phyloP scores from a whole-genome alignment of 2,329 filamentous ascomycete species.

The Ambrosiella xylebori region DNA sequence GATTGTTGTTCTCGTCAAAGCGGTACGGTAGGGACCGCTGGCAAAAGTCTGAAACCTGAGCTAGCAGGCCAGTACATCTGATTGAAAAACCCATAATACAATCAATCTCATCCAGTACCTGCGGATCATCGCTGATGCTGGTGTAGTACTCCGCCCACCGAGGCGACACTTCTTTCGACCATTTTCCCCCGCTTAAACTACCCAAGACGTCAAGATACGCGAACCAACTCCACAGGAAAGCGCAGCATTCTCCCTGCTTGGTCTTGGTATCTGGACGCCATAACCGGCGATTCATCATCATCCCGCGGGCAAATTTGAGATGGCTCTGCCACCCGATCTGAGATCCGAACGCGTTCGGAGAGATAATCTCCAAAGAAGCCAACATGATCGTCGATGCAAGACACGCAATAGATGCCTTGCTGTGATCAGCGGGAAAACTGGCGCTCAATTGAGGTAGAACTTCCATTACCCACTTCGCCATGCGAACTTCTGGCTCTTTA shows the following conservation, averaged over 20 bases:
- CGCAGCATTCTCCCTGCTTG: conserved; percentile 31
- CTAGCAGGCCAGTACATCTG: conserved; percentile 32
- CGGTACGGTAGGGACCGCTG: conserved; percentile 49
- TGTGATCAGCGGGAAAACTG: neutral
- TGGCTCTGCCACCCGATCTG: conserved; percentile 67
- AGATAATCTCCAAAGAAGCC: conserved; percentile 67
- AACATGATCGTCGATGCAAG: conserved; percentile 75
- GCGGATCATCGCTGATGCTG: conserved; percentile 33
- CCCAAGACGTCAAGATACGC: conserved; percentile 70
- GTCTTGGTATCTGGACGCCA: conserved; percentile 11
- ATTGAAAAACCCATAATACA: conserved; percentile 48
- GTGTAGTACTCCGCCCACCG: conserved; percentile 34
- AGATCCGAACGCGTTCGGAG: conserved; percentile 65
- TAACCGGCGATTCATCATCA: conserved; percentile 40
- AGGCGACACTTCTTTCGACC: conserved; percentile 30
- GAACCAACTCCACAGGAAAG: conserved; percentile 69
- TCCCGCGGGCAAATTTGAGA: conserved; percentile 54
- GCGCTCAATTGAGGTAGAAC: conserved; percentile 41
- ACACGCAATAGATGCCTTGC: conserved; percentile 25
- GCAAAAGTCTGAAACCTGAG: conserved; percentile 49
- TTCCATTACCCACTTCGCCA: conserved; percentile 63
- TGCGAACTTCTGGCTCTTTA: conserved; percentile 56
- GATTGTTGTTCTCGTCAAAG: conserved; percentile 29
- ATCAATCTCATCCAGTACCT: conserved; percentile 49
- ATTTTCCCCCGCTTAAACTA: conserved; percentile 43